Conservation (phyloP, 495 filamentous ascomycete species). For the Emericellopsis terricola region DNA sequence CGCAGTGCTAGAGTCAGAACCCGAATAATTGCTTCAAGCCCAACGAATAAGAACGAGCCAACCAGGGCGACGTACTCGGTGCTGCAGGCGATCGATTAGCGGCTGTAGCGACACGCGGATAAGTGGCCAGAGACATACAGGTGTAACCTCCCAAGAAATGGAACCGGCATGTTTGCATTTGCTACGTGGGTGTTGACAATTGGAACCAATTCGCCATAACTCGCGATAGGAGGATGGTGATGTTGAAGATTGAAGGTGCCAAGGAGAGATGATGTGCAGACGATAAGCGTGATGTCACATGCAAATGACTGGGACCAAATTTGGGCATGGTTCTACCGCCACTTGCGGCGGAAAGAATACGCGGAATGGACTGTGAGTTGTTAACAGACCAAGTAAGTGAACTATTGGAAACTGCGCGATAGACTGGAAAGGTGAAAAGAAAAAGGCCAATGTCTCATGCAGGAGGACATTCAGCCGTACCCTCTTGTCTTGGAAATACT, state of each 20-base stretch:
- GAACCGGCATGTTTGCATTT: conserved; percentile 33
- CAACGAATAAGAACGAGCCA: conserved; percentile 62
- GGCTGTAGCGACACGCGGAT: neutral
- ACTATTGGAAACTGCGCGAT: too few relatives aligned
- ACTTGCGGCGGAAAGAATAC: too few relatives aligned
- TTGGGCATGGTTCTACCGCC: too few relatives aligned
- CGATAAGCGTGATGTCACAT: conserved; percentile 9
- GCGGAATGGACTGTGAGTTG: too few relatives aligned
- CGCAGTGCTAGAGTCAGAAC: conserved; percentile 83
- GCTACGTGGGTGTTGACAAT: neutral
- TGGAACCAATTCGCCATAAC: neutral
- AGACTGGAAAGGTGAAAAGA: too few relatives aligned
- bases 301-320: too few relatives aligned
- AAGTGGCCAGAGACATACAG: conserved; percentile 29
- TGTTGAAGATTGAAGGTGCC: neutral
- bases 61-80: conserved; percentile 75
- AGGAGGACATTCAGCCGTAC: too few relatives aligned
- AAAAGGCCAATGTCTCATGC: too few relatives aligned
- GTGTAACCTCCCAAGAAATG: conserved; percentile 68
- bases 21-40: conserved; percentile 63
- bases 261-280: neutral
- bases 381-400: too few relatives aligned
- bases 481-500: too few relatives aligned
- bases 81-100: conserved; percentile 16
- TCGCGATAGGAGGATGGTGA: neutral